Percentiles rank a stretch among this genome's conserved stretches.
Evolutionary conservation across 106 monocot species (phyloP).

Genomic region (Iris macrosiphon): DNA sequence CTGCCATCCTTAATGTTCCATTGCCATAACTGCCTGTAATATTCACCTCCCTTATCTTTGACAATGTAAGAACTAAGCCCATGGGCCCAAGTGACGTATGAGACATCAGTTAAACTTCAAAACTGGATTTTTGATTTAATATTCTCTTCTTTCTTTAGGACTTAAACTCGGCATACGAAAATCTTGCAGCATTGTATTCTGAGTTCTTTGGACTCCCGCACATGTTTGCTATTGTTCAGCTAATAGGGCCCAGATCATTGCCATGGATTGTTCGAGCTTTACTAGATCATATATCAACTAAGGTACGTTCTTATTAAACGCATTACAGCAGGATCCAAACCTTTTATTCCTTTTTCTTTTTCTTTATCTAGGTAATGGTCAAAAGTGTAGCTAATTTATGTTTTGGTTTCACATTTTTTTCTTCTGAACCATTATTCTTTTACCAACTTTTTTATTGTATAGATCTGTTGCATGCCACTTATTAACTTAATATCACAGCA

Average conservation of each 20-base stretch:
- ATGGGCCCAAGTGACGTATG: no score
- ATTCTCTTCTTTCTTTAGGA: slow-evolving; percentile 50
- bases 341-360: no score
- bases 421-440: no score
- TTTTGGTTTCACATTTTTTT: no score
- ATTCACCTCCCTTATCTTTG: background rate
- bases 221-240: slow-evolving; percentile 81
- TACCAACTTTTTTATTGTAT: no score
- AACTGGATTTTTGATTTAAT: background rate
- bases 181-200: slow-evolving; percentile 51
- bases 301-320: slow-evolving; percentile 30
- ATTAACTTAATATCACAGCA: no score
- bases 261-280: slow-evolving; percentile 89
- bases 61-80: no score
- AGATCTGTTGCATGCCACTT: no score
- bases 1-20: no score
- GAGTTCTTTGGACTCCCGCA: slow-evolving; percentile 92
- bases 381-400: no score
- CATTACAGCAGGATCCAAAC: background rate
- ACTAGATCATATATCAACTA: slow-evolving; percentile 76
- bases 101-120: no score
- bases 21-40: background rate
- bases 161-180: slow-evolving; percentile 65
- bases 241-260: slow-evolving; percentile 82
- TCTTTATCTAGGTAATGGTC: no score